Conservation (phyloP, 2,329 filamentous ascomycete species). For the Magnaporthiopsis rhizophila region DNA sequence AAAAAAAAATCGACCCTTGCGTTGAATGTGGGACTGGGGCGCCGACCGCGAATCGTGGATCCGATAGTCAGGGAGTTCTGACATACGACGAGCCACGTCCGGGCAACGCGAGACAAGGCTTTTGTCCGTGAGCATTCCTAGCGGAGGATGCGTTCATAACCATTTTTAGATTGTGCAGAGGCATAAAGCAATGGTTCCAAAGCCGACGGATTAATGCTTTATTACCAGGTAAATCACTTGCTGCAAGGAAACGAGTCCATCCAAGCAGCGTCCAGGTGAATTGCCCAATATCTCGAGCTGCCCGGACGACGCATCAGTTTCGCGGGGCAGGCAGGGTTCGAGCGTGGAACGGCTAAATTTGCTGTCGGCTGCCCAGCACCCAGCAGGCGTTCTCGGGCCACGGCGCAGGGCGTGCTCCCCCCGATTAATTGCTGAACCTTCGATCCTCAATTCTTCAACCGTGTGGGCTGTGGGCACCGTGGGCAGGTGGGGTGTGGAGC, state of each 20-base stretch:
- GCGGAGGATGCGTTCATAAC: background rate
- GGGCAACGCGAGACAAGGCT: background rate
- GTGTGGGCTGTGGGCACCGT: too few species aligned
- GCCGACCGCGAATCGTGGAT: background rate
- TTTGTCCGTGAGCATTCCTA: background rate
- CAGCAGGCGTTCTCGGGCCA: background rate
- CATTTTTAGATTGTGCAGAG: background rate
- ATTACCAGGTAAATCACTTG: background rate
- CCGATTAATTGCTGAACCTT: too few species aligned
- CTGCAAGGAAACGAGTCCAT: background rate
- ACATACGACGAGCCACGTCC: background rate
- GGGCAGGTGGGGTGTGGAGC: background rate
- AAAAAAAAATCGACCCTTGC: background rate
- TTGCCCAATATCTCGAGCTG: background rate
- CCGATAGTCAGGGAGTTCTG: background rate
- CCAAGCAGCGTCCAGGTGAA: background rate
- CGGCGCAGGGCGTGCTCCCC: too few species aligned
- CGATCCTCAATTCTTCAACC: background rate
- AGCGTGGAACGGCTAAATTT: background rate
- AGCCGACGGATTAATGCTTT: too few species aligned
- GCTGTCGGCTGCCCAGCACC: too few species aligned
- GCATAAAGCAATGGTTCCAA: background rate
- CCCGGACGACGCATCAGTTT: background rate
- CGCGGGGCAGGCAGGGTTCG: background rate
- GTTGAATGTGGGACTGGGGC: background rate